Base-by-base conservation (phyloP, 1,284 basidiomycete genomes). In the Tranzscheliella williamsii region DNA sequence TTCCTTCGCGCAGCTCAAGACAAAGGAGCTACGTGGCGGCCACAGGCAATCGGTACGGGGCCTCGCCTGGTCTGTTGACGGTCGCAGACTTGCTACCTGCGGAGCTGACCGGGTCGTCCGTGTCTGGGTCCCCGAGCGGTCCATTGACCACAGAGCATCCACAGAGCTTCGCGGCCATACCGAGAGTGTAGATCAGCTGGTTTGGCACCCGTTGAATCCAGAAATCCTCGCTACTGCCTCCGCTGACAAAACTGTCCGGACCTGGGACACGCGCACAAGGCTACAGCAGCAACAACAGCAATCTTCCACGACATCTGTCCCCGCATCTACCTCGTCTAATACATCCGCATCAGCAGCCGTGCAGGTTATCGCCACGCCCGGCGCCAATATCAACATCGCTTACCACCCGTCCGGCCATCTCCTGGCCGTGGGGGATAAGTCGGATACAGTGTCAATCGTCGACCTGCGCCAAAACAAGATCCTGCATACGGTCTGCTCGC, bases 141-240 rank as follows among this genome's bases (percentile, higher is more conserved):
- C 54, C 9, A 45, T 68, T 5, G 73, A 76, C 37, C 49, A 65
- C 8, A 63, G 72, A 2, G 53, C 68, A 0, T 56, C 63, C 2
- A 68, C 58, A 20, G 75, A 77, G 46, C 54, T 77, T 0, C 27
- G 62, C 2, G 73, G 67, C 1, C 73, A 77, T 38, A 54, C 48
- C 0, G 72, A 72, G 22, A 51, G 53, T 15, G 68, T 77, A n/a
- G 68, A 72, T 30, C 72, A 73, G 38, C 41, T 73, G 9, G 54
- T 52, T 0, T 71, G 67, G 61, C 47, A 70, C 47, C 75, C 75
- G 0, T 32, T 46, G 5, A 39, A 70, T 21, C 65, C 73, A 0
- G 69, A 76, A 15, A 17, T 69, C 5, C 35, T 77, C 1, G 73
- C 70, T 0, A 72, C 61, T 4, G 72, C 67, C 2, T 47, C 51